Conservation (phyloP, 2,329 filamentous ascomycete genomes). For the Paecilomyces niveus region DNA sequence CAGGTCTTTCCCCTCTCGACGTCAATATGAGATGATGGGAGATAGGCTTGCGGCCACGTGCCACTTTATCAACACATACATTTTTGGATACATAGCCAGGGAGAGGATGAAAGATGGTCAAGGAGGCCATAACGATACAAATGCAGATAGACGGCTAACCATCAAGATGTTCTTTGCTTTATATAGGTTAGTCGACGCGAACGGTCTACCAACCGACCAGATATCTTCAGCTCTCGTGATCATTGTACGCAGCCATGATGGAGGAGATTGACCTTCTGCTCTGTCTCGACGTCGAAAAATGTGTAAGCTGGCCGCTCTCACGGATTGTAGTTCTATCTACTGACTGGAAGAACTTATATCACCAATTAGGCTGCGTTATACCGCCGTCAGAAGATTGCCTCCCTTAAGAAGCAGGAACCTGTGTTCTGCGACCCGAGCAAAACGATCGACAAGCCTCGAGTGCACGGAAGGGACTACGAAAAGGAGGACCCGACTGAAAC, state of each 20-base stretch:
- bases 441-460: background rate
- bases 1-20: too few relatives aligned
- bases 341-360: background rate
- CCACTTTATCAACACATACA: background rate
- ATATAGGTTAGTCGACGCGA: background rate
- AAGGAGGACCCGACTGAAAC: background rate
- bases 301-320: background rate
- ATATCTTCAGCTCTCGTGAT: background rate
- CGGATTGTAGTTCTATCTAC: background rate
- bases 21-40: too few relatives aligned
- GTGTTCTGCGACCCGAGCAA: background rate
- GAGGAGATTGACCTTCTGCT: background rate
- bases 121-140: background rate
- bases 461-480: background rate
- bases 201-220: background rate
- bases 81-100: background rate
- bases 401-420: background rate
- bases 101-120: background rate
- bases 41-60: background rate
- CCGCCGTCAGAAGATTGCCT: background rate
- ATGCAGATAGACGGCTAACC: background rate
- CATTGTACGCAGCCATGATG: background rate
- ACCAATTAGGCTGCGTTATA: background rate
- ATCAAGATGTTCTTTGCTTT: background rate
- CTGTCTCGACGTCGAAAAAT: background rate